Evolutionary conservation across 352 stramenopile genomes (phyloP).

Genomic region (Phytophthora fragariae): DNA sequence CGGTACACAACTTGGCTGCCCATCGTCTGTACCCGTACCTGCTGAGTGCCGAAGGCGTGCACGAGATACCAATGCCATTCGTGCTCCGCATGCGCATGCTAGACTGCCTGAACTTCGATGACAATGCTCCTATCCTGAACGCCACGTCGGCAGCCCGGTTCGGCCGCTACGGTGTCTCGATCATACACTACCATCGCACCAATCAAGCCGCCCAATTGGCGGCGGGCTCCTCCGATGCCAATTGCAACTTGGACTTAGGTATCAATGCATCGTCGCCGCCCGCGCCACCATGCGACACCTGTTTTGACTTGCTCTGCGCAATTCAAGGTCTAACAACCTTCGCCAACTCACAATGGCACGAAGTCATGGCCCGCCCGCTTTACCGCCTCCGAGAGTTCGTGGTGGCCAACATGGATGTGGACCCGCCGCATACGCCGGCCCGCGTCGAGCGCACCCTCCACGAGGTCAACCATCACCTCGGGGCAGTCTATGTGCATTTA

Average conservation of each 20-base stretch:
- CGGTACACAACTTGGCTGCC: not conserved
- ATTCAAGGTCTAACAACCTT: conserved; percentile 7
- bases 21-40: not conserved
- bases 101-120: not conserved
- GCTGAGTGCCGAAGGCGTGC: not conserved
- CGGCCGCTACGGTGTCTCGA: not conserved
- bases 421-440: too few species aligned
- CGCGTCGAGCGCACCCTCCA: too few species aligned
- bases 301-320: not conserved
- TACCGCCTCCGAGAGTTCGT: too few species aligned
- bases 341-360: too few species aligned
- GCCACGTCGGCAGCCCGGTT: not conserved
- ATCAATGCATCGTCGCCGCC: not conserved
- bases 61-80: not conserved
- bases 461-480: too few species aligned
- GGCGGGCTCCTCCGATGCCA: not conserved
- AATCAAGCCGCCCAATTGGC: too few species aligned
- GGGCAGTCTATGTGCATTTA: too few species aligned
- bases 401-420: too few species aligned
- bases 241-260: not conserved
- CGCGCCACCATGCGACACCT: not conserved
- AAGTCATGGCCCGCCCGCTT: too few species aligned
- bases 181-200: conserved; percentile 4
- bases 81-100: conserved; percentile 3
- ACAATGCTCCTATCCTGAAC: not conserved